Evolutionary conservation across 441 rosid genomes (phyloP).

Genomic region (Populus hybrid): DNA sequence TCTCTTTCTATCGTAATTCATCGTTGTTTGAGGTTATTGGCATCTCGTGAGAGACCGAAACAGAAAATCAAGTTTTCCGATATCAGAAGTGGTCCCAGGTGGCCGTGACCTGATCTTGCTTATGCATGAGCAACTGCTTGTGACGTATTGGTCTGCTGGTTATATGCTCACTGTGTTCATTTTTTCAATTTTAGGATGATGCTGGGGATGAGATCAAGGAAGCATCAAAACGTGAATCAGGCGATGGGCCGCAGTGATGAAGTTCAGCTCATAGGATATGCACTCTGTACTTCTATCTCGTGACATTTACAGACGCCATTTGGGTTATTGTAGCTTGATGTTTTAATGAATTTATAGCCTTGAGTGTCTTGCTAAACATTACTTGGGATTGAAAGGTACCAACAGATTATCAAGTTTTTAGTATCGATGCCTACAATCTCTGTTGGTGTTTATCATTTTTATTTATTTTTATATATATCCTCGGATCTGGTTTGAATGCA

Average conservation of each 20-base stretch:
- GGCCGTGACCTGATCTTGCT: not conserved
- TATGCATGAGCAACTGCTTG: not conserved
- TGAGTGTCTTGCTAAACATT: slow-evolving; percentile 11
- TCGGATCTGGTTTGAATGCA: not conserved
- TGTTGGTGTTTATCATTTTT: not conserved
- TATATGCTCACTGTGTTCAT: not conserved
- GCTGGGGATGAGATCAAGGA: slow-evolving; percentile 92
- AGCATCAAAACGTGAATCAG: slow-evolving; percentile 60
- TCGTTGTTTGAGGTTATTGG: not conserved
- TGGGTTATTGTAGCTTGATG: slow-evolving; percentile 36
- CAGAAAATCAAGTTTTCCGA: not conserved
- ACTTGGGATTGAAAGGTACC: slow-evolving; percentile 28
- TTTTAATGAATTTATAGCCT: slow-evolving; percentile 28
- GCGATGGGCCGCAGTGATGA: slow-evolving; percentile 49
- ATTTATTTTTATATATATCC: too few relatives aligned
- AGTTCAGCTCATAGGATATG: slow-evolving; percentile 22
- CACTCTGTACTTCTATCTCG: slow-evolving; percentile 32
- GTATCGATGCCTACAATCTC: slow-evolving; percentile 21
- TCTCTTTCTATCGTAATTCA: not conserved
- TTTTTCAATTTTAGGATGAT: slow-evolving; percentile 55
- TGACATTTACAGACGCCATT: slow-evolving; percentile 32
- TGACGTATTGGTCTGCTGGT: not conserved
- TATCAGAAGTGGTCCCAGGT: not conserved
- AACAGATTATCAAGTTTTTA: slow-evolving; percentile 24
- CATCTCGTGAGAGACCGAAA: not conserved